Percentiles rank a stretch among this genome's conserved stretches.
phyloP scores from a whole-genome alignment of 345 rosid species.

The Lepidium sativum region DNA sequence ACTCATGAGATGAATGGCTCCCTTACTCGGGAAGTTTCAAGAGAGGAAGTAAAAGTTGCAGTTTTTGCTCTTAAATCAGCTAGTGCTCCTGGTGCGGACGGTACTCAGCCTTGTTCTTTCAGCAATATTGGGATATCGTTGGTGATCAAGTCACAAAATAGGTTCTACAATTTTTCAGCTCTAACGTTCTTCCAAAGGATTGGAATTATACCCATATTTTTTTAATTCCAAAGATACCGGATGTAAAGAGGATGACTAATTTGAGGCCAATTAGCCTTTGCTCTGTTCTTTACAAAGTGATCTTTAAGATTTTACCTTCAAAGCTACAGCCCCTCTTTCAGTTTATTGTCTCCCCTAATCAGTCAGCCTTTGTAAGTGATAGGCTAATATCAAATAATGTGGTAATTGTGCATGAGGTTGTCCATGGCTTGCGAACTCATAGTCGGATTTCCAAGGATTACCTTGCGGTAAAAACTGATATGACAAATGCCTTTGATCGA shows the following conservation, averaged over 20 bases:
- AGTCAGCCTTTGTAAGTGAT: not conserved
- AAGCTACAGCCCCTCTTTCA: fast-evolving
- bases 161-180: not conserved
- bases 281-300: not conserved
- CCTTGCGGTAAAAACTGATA: not conserved
- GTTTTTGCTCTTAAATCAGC: not conserved
- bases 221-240: not conserved
- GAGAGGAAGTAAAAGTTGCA: not conserved
- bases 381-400: not conserved
- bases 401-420: fast-evolving
- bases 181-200: not conserved
- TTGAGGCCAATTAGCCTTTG: not conserved
- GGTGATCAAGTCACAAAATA: not conserved
- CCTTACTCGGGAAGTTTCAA: fast-evolving
- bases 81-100: not conserved
- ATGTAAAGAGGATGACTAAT: not conserved
- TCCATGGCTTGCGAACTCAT: not conserved
- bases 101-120: not conserved
- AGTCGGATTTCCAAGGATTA: not conserved
- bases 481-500: not conserved
- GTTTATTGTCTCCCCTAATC: fast-evolving
- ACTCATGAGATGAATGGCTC: fast-evolving
- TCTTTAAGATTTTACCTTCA: fast-evolving
- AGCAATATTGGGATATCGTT: not conserved
- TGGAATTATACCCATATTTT: not conserved